A percentile compares a stretch with the other conserved stretches of the same genome.
phyloP scores from a whole-genome alignment of 2,329 filamentous ascomycete genomes.

The Pseudogymnoascus sp. region DNA sequence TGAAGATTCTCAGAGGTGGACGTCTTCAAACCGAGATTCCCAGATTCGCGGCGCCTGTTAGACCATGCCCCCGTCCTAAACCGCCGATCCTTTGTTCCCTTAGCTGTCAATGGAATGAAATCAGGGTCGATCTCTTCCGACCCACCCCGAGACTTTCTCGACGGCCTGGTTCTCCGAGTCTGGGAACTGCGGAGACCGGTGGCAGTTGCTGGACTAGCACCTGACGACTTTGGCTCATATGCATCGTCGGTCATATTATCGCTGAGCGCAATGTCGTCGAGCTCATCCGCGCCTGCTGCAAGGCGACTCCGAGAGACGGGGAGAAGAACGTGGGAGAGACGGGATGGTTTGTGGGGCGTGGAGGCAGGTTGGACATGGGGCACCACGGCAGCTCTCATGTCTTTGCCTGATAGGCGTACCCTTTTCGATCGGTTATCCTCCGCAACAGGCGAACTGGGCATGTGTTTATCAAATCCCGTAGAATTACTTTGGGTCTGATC shows the following conservation, averaged over 20 bases:
- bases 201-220: too few relatives aligned
- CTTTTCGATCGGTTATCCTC: not conserved
- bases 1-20: not conserved
- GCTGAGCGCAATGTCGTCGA: not conserved
- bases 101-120: constrained; percentile 8
- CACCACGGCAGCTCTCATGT: not conserved
- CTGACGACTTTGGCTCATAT: not conserved
- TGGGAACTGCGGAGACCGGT: not conserved
- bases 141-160: not conserved
- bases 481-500: not conserved
- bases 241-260: not conserved
- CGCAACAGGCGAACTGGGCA: not conserved
- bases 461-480: not conserved
- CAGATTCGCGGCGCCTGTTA: not conserved
- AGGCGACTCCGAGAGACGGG: not conserved
- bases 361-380: not conserved
- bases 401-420: not conserved
- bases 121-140: not conserved
- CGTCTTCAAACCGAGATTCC: not conserved
- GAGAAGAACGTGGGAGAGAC: not conserved
- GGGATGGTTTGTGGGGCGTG: constrained; percentile 6
- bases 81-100: not conserved
- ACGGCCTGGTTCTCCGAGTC: not conserved
- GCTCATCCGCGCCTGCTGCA: not conserved
- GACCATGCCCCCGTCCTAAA: not conserved